These are phyloP conservation scores for Ascosphaera aggregata DNA, from an alignment of 2,329 filamentous ascomycete species.

Conservation along the genomic window DNA sequence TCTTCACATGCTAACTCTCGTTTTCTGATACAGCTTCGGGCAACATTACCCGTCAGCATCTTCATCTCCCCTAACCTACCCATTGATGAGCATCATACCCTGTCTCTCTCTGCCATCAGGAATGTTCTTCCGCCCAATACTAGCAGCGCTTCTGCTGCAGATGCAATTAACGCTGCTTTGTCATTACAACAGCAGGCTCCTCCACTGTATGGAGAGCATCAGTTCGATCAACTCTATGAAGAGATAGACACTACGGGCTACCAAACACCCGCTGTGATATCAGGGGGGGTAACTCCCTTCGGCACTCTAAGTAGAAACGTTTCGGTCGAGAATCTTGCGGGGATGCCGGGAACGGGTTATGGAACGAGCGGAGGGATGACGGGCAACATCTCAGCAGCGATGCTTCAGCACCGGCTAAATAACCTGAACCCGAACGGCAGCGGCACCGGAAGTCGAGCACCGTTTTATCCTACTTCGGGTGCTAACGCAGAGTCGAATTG, in stretches of 20 bases:
- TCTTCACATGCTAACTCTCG: conserved; percentile 4
- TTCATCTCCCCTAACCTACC: conserved; percentile 91
- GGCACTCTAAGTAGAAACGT: conserved; percentile 44
- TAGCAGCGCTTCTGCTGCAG: conserved; percentile 25
- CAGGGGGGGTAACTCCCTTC: conserved; percentile 63
- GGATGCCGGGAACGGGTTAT: conserved; percentile 20
- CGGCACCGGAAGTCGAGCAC: too few species aligned
- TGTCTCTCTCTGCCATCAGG: too few species aligned
- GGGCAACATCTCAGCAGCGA: conserved; percentile 35
- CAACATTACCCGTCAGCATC: conserved; percentile 72
- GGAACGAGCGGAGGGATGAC: too few species aligned
- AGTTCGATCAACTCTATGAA: conserved; percentile 74
- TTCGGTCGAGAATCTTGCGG: conserved; percentile 58
- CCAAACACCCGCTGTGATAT: conserved; percentile 42
- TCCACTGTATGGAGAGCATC: conserved; percentile 79
- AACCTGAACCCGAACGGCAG: conserved; percentile 22
- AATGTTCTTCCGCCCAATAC: too few species aligned
- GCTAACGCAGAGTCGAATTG: too few species aligned
- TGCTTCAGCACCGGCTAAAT: conserved; percentile 45
- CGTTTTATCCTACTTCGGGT: too few species aligned
- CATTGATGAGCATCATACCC: conserved; percentile 64
- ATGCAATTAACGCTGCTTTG: conserved; percentile 26
- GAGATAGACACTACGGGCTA: conserved; percentile 65
- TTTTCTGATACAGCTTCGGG: conserved; percentile 39
- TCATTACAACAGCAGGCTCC: conserved; percentile 47